Base-by-base conservation (phyloP, 2,329 filamentous ascomycete species). In the Fusarium sulawesiense region DNA sequence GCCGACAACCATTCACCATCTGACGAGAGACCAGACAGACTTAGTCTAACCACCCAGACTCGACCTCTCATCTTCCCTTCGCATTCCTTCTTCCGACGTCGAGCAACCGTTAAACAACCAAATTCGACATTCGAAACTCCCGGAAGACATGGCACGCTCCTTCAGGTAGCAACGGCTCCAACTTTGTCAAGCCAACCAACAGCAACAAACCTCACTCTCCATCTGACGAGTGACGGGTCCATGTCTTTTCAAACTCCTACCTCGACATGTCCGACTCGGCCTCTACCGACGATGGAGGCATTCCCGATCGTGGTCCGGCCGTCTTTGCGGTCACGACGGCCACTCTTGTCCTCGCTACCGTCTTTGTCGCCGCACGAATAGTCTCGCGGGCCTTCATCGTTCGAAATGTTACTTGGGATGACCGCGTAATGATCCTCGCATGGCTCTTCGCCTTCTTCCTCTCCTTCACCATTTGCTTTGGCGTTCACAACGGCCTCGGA, bases 391-490 rank as follows among this genome's bases (percentile, higher is more conserved):
- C 88, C 51, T 88, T 86, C 48, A 90, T 98, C 51, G 91, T 97
- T 59, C 88, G 88, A 72, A 89, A 87, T 57, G 81, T 93, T 54
- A 89, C 86, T 58, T 87, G 88, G 83, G 93, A 97, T 80, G 94
- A 97, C 83, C 92, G 90, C 79, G 88, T 92, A 73, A 96, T 97
- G 79, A 79, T 93, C 13, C 71, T 92, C 42, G 93, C 94, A 58
- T 97, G 93, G 94, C 72, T 89, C 14, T 78, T 94, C 48, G 87
- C 90, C 41, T 87, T 92, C 69, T 91, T 88, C 37, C 81, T 93
- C 41, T 89, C 88, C 21, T 87, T 92, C 66, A 84, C 89, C 42
- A 91, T 93, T 67, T 87, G 88, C 76, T 86, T 87, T 68, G 91
- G 88, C 32, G 86, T 88, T 7, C 82, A 81, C 41, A 87, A 86